Conservation (phyloP, 192 early-diverging fungal genomes). For the Coemansia sp. region DNA sequence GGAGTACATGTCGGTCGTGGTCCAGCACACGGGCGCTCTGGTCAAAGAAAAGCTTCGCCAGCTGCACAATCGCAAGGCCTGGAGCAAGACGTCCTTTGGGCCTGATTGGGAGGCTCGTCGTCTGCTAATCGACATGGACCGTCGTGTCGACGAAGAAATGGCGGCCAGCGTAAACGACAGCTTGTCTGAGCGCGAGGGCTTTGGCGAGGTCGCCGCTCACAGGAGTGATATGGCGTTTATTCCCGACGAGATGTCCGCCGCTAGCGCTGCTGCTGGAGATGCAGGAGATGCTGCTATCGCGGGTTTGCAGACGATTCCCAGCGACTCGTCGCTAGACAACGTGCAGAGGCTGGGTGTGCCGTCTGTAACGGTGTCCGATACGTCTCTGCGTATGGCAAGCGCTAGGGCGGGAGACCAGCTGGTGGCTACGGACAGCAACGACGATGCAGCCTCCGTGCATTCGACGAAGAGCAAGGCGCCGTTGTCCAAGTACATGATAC, state of each 20-base stretch:
- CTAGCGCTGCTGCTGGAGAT: neutral
- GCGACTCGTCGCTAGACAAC: neutral
- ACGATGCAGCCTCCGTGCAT: constrained; percentile 21
- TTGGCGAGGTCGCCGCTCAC: neutral
- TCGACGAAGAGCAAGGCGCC: constrained; percentile 33
- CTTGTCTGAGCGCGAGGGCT: constrained; percentile 6
- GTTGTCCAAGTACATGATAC: constrained; percentile 49
- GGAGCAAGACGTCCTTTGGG: constrained; percentile 50
- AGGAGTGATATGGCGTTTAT: neutral
- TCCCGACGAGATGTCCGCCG: neutral
- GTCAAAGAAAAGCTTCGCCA: constrained; percentile 54
- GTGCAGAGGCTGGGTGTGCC: neutral
- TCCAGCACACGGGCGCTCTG: constrained; percentile 54
- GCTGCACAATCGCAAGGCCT: constrained; percentile 52
- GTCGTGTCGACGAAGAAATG: constrained; percentile 38
- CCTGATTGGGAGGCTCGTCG: constrained; percentile 48
- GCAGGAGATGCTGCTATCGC: neutral
- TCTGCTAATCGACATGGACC: constrained; percentile 48
- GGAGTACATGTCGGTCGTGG: constrained; percentile 51
- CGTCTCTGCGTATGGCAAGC: neutral
- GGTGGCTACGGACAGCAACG: neutral
- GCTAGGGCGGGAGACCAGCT: neutral
- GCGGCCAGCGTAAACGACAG: constrained; percentile 14
- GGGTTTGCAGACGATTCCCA: neutral
- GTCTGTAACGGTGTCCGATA: neutral